phyloP scores from a whole-genome alignment of 2,329 filamentous ascomycete genomes.

The Trichoderma sp. region DNA sequence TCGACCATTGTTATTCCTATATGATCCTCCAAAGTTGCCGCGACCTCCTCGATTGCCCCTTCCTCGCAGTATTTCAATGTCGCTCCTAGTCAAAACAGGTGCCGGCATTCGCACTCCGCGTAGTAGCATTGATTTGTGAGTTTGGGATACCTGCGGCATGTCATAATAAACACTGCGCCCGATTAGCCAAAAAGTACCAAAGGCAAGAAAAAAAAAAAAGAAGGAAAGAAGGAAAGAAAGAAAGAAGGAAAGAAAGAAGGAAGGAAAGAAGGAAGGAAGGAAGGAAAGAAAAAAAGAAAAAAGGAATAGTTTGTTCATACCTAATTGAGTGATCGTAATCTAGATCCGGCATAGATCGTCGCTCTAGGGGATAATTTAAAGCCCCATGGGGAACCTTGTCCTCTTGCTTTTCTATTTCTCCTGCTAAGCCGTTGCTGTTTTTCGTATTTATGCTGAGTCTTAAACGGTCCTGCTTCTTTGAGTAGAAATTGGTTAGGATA shows the following conservation, averaged over 20 bases:
- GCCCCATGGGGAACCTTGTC: slow-evolving; percentile 82
- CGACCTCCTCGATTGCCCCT: slow-evolving; percentile 57
- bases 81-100: slow-evolving; percentile 71
- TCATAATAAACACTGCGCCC: slow-evolving; percentile 74
- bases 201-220: not conserved
- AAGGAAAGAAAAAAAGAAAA: not conserved
- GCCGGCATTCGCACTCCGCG: slow-evolving; percentile 75
- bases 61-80: slow-evolving; percentile 71
- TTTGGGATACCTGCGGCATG: slow-evolving; percentile 69
- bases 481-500: slow-evolving; percentile 83
- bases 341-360: slow-evolving; percentile 70
- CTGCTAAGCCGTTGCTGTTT: slow-evolving; percentile 75
- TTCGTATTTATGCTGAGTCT: slow-evolving; percentile 74
- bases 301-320: slow-evolving; percentile 48
- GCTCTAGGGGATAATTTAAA: slow-evolving; percentile 74
- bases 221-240: too few species aligned
- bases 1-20: slow-evolving; percentile 25
- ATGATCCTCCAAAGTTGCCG: slow-evolving; percentile 33
- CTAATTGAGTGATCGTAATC: slow-evolving; percentile 86
- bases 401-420: slow-evolving; percentile 78
- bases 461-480: slow-evolving; percentile 73
- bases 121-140: slow-evolving; percentile 93
- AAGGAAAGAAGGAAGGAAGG: too few species aligned
- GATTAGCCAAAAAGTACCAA: slow-evolving; percentile 35
- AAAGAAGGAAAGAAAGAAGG: too few species aligned